Evolutionary conservation across 306 rosid species (phyloP), one percentile per base, ranked within the genome.

Genomic region (Cucurbita argyrosperma): DNA sequence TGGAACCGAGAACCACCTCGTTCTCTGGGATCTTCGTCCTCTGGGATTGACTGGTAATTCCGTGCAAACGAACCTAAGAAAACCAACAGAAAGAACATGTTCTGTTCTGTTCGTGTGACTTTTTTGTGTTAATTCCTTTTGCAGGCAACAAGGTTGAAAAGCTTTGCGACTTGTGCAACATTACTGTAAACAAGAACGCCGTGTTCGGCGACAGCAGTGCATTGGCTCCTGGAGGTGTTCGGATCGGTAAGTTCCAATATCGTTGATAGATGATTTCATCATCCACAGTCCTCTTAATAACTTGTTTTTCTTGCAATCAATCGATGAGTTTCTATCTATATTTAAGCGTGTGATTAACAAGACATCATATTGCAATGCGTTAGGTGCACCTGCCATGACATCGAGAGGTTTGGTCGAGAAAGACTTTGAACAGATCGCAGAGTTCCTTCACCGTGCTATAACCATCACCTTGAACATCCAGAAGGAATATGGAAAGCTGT

Each of bases 151-250:
- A 92, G 95, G 97, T 92, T n/a, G 97, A 92, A 87, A 92, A 92
- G 84, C 95, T 92, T 10, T 92, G 97, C 76, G 97, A 92, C 59
- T 85, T 92, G 18, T 87, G 92, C 74, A 88, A 84, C 86, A 92
- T 92, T 60, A 92, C 97, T 8, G 97, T 92, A n/a, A 92, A 92
- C 87, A 92, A 92, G 82, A 92, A 92, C 66, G 97, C 97, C 10
- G 97, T 92, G 79, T 92, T 90, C 61, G 97, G 97, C 43, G 98
- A 92, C 72, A 90, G 98, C 88, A 92, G 98, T 79, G 98, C 98
- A 76, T 81, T 92, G 91, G 93, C 98, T 58, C 98, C 98, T 6
- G 98, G 98, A 37, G 98, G 98, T 45, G 96, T 92, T 9, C 82
- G 96, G 52, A 87, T 92, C 54, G 98, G 98, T 92, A 82, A 85